phyloP scores from a whole-genome alignment of 768 basidiomycete genomes.

The Boletus reticuloceps region DNA sequence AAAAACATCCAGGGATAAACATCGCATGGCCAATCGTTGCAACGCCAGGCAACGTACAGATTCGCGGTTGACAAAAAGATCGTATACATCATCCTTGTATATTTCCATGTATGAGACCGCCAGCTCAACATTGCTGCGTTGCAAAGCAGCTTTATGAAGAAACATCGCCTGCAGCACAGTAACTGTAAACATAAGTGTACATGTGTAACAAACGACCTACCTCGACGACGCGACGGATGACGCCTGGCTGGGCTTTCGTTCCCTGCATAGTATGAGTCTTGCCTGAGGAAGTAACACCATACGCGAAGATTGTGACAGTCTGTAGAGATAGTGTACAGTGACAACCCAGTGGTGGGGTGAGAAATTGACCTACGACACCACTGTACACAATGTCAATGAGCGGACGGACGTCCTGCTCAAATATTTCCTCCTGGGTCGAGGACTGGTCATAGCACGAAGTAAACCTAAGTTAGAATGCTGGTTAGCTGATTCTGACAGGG shows the following conservation, averaged over 20 bases:
- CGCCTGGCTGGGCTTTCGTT: constrained; percentile 65
- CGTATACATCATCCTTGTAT: constrained; percentile 89
- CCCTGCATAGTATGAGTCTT: constrained; percentile 97
- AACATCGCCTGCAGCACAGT: constrained; percentile 52
- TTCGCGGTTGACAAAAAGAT: constrained; percentile 73
- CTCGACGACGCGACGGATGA: constrained; percentile 80
- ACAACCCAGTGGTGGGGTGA: neutral
- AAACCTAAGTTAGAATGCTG: constrained; percentile 43
- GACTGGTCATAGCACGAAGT: constrained; percentile 71
- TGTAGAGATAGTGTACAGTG: constrained; percentile 22
- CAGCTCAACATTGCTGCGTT: constrained; percentile 45
- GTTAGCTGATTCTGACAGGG: constrained; percentile 1
- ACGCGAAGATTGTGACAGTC: constrained; percentile 88
- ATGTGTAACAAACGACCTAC: constrained; percentile 37
- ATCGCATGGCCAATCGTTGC: neutral
- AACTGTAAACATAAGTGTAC: neutral
- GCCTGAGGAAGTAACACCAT: constrained; percentile 88
- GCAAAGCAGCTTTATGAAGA: constrained; percentile 40
- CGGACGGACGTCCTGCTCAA: constrained; percentile 70
- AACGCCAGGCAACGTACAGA: constrained; percentile 43
- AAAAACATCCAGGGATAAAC: neutral
- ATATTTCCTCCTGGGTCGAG: constrained; percentile 76
- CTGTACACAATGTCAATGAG: constrained; percentile 74
- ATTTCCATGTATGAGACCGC: constrained; percentile 84
- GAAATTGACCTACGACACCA: constrained; percentile 57